phyloP scores from a whole-genome alignment of 139 green algal species.

The Chloropicon primus region DNA sequence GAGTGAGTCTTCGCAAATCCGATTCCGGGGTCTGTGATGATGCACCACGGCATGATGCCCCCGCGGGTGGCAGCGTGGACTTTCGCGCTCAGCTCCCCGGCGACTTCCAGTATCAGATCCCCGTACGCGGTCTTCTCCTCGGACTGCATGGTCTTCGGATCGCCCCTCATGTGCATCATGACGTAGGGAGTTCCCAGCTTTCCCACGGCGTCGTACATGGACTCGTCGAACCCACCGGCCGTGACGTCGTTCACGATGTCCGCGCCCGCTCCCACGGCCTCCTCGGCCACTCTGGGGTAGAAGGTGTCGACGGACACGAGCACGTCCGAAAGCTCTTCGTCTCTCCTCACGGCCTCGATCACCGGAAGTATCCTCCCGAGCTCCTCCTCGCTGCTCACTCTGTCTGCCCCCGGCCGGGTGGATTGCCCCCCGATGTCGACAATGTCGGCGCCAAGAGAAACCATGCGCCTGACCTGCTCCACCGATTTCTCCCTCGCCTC shows the following conservation, averaged over 20 bases:
- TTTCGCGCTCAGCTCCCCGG: constrained; percentile 34
- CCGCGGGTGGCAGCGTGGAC: constrained; percentile 38
- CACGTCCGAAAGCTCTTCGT: constrained; percentile 16
- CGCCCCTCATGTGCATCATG: constrained; percentile 91
- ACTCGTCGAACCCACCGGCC: constrained; percentile 53
- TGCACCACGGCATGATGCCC: constrained; percentile 70
- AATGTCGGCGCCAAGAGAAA: constrained; percentile 62
- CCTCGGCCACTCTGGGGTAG: constrained; percentile 29
- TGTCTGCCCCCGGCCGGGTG: constrained; percentile 61
- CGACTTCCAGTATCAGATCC: constrained; percentile 20
- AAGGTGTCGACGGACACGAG: constrained; percentile 89
- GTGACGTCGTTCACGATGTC: constrained; percentile 94
- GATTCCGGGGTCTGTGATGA: constrained; percentile 78
- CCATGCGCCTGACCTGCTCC: constrained; percentile 41
- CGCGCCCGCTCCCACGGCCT: constrained; percentile 59
- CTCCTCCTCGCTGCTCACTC: constrained; percentile 54
- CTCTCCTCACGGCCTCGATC: constrained; percentile 33
- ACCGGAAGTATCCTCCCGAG: constrained; percentile 62
- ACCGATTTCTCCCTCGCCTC: constrained; percentile 28
- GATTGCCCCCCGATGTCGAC: constrained; percentile 92
- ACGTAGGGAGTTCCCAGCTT: constrained; percentile 72
- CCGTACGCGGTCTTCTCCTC: constrained; percentile 40
- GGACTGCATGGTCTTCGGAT: constrained; percentile 61
- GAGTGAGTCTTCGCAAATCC: constrained; percentile 71
- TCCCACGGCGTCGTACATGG: constrained; percentile 49